These are phyloP conservation scores for Clarireedia homoeocarpa DNA, from an alignment of 2,329 filamentous ascomycete genomes.

Conservation along the genomic window DNA sequence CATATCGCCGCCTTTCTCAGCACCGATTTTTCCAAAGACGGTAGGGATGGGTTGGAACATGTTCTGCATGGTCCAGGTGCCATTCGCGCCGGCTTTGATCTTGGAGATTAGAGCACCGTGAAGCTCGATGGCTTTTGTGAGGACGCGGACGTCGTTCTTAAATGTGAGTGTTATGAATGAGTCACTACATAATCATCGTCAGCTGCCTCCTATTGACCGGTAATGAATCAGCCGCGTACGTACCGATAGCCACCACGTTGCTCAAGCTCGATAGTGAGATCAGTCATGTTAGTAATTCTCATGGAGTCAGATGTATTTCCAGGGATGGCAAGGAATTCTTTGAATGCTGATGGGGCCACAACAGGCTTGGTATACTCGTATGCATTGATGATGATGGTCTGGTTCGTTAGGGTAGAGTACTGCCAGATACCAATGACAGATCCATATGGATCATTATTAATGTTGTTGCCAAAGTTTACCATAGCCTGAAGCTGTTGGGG, in stretches of 20 bases:
- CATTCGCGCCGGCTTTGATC: background rate
- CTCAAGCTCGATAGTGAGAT: background rate
- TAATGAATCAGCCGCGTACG: background rate
- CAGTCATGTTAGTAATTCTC: background rate
- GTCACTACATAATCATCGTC: background rate
- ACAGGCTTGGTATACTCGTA: background rate
- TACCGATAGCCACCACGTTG: background rate
- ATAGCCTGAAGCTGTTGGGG: background rate
- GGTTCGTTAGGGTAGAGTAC: background rate
- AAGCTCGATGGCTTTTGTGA: background rate
- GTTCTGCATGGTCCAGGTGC: background rate
- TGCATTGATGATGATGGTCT: background rate
- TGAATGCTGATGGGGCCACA: background rate
- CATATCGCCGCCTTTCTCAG: background rate
- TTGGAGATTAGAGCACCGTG: background rate
- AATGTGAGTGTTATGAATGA: background rate
- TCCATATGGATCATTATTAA: background rate
- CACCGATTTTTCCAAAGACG: background rate
- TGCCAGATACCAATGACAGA: slow-evolving; percentile 1
- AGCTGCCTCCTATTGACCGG: background rate
- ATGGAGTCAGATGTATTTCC: background rate
- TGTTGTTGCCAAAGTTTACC: background rate
- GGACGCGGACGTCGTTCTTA: slow-evolving; percentile 1
- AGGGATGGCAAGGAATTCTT: background rate
- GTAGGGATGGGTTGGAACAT: background rate